Conservation (phyloP, 1,284 basidiomycete genomes). For the Somion occarium region DNA sequence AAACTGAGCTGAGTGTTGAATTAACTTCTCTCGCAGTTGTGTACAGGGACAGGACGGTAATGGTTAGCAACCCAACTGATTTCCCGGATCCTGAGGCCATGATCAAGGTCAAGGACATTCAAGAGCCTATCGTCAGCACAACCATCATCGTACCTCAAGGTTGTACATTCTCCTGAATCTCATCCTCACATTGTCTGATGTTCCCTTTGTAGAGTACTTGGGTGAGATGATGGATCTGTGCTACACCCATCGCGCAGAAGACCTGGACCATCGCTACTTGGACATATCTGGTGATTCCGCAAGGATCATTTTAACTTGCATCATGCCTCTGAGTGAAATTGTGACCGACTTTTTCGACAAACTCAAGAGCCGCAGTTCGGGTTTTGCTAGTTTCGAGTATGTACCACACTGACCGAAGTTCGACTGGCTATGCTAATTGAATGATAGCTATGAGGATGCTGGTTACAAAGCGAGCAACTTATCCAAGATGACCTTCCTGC, state of each 20-base stretch:
- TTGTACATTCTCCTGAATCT: constrained; percentile 21
- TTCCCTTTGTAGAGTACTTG: constrained; percentile 57
- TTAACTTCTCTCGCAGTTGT: constrained; percentile 46
- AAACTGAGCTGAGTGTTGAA: not conserved
- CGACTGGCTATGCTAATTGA: not conserved
- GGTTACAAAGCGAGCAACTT: constrained; percentile 80
- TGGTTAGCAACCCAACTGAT: constrained; percentile 88
- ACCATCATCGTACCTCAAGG: constrained; percentile 91
- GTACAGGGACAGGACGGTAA: constrained; percentile 64
- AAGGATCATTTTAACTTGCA: constrained; percentile 76
- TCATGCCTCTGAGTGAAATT: constrained; percentile 85
- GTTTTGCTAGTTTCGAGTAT: constrained; percentile 90
- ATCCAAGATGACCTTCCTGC: constrained; percentile 85
- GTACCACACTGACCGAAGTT: constrained; percentile 22
- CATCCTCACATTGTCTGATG: not conserved
- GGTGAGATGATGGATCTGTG: constrained; percentile 93
- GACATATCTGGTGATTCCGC: constrained; percentile 54
- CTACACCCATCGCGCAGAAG: constrained; percentile 72
- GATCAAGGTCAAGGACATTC: constrained; percentile 64
- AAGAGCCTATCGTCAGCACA: constrained; percentile 89
- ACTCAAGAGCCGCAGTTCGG: constrained; percentile 86
- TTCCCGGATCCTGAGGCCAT: constrained; percentile 83
- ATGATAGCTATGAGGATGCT: constrained; percentile 79
- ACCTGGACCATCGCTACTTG: constrained; percentile 75
- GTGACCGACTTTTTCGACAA: constrained; percentile 93